Base-by-base conservation (phyloP, 208 protist species). In the Acanthamoeba royreba region DNA sequence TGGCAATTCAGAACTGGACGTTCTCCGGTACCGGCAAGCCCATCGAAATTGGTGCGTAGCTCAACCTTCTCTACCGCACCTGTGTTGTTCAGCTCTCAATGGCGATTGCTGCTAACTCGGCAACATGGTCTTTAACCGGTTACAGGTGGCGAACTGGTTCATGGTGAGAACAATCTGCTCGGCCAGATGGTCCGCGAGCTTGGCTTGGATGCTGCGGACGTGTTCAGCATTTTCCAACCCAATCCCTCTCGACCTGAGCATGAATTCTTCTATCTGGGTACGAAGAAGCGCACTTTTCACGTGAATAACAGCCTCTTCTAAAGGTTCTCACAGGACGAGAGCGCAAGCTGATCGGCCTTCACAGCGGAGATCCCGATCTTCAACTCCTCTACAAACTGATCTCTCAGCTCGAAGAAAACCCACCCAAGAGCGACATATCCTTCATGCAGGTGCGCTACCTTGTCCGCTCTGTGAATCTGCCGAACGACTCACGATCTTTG, bases 101-200 rank as follows among this genome's bases (percentile, higher is more conserved):
- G 17, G 69, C 69, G 2, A 5, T 79, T 9, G 38, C 8, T 17
- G 63, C 31, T n/a, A 9, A 31, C 17, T 55, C 33, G 63, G 33
- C 25, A 28, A 25, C 69, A 74, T 13, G 25, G 38, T 38, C 13
- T 4, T 0, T 25, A 4, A 2, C 3, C 15, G 11, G 9, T 55
- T 9, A 9, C 69, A 79, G 69, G 69, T 25, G 69, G 69, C 3
- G 69, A 79, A 31, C 69, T 79, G 19, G 69, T 79, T 33, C 69
- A 79, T 15, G 69, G 69, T 31, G 69, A 79, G 19, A 79, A 79
- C 69, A 79, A 79, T 25, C n/a, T 79, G 38, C 19, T 79, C 38
- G 69, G 69, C 69, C 42, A 79, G 69, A 79, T 79, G 69, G 69
- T 79, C 38, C 69, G 69, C 4, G 69, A 79, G 69, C 69, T 79